These are phyloP conservation scores for Apiospora koreana DNA, from an alignment of 2,329 filamentous ascomycete genomes.

Conservation along the genomic window DNA sequence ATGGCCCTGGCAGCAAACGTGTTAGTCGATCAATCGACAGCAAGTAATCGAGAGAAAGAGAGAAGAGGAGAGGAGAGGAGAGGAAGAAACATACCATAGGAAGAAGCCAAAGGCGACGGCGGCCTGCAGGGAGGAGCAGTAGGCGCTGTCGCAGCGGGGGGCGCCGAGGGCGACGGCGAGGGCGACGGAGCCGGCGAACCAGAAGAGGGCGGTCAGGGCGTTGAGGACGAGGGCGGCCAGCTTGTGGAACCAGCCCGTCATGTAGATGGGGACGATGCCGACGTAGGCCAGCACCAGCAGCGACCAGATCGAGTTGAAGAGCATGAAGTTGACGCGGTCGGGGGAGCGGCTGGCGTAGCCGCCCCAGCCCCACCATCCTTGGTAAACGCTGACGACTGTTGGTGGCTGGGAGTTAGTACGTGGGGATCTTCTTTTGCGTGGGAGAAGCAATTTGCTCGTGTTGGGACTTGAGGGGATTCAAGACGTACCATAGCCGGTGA, in stretches of 20 bases:
- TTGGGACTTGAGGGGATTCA: slow-evolving; percentile 16
- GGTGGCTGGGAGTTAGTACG: not conserved
- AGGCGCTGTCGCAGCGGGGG: slow-evolving; percentile 51
- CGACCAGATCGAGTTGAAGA: slow-evolving; percentile 80
- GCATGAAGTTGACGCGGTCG: slow-evolving; percentile 69
- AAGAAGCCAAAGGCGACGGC: slow-evolving; percentile 68
- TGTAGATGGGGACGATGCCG: slow-evolving; percentile 64
- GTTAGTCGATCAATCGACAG: not conserved
- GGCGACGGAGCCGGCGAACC: slow-evolving; percentile 85
- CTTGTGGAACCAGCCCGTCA: slow-evolving; percentile 61
- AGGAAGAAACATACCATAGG: slow-evolving; percentile 45
- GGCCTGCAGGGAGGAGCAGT: slow-evolving; percentile 44
- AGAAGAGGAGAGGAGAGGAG: no score
- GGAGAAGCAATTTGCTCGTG: no score
- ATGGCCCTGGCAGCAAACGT: slow-evolving; percentile 40
- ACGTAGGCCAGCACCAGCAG: slow-evolving; percentile 72
- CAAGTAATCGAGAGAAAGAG: no score
- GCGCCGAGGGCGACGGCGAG: slow-evolving; percentile 66
- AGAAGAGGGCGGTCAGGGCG: slow-evolving; percentile 77
- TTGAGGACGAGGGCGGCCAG: slow-evolving; percentile 69
- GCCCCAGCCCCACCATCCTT: slow-evolving; percentile 33
- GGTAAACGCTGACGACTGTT: slow-evolving; percentile 56
- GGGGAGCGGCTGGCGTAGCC: slow-evolving; percentile 42
- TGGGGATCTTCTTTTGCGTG: not conserved
- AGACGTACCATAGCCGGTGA: slow-evolving; percentile 70